A percentile compares a stretch with the other conserved stretches of the same genome.
phyloP scores from a whole-genome alignment of 2,329 filamentous ascomycete species.

The Daldinia eschscholtzii region DNA sequence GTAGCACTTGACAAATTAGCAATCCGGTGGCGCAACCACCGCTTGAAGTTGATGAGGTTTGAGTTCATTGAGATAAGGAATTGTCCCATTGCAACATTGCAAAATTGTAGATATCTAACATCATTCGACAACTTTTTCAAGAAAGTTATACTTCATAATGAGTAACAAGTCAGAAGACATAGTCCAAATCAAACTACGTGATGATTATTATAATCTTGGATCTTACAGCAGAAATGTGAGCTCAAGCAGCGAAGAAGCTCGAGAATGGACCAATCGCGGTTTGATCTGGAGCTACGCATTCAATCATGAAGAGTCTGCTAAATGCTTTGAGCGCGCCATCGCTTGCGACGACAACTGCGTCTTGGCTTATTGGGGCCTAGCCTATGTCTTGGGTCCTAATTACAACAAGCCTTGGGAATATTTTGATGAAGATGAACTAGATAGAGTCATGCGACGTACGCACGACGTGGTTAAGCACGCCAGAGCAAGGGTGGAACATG shows the following conservation, averaged over 20 bases:
- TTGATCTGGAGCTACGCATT: conserved; percentile 82
- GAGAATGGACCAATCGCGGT: conserved; percentile 78
- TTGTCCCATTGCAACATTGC: no score
- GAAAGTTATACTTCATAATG: conserved; percentile 12
- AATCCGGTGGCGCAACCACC: no score
- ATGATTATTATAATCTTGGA: conserved; percentile 73
- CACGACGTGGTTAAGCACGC: conserved; percentile 62
- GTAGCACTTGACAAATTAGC: no score
- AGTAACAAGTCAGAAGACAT: conserved; percentile 6
- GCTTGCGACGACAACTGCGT: conserved; percentile 65
- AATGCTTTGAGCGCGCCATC: conserved; percentile 73
- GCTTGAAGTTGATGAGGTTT: no score
- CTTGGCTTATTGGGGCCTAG: conserved; percentile 78
- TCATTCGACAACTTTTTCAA: no score
- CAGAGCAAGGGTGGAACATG: conserved; percentile 52
- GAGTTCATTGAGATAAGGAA: no score
- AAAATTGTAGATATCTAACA: no score
- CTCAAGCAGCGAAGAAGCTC: conserved; percentile 64
- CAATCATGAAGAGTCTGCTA: conserved; percentile 78
- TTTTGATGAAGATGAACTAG: conserved; percentile 73
- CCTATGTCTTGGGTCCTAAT: conserved; percentile 80
- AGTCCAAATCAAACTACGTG: not conserved
- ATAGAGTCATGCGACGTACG: conserved; percentile 62
- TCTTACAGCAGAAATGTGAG: conserved; percentile 67
- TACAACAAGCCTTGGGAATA: conserved; percentile 82